phyloP scores from a whole-genome alignment of 352 stramenopile genomes.

The Globisporangium acanthophoron region DNA sequence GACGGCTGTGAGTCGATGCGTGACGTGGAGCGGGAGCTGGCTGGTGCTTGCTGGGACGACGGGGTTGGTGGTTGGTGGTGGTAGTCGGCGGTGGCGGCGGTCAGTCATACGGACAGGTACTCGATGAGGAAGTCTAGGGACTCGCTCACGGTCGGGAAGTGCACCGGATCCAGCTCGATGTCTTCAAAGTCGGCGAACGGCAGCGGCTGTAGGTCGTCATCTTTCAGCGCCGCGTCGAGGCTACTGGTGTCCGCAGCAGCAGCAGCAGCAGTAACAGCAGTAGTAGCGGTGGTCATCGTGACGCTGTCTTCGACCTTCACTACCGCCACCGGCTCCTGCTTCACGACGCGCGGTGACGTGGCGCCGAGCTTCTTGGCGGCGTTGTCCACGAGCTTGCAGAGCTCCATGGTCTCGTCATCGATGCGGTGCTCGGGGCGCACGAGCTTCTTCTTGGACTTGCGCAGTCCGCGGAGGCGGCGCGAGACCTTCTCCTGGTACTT shows the following conservation, averaged over 20 bases:
- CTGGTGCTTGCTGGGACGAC: background rate
- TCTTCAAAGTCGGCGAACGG: slow-evolving; percentile 44
- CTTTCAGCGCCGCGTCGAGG: slow-evolving; percentile 21
- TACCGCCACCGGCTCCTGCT: slow-evolving; percentile 2
- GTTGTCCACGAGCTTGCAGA: slow-evolving; percentile 51
- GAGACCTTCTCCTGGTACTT: slow-evolving; percentile 79
- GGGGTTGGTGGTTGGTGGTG: background rate
- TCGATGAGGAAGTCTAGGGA: slow-evolving; percentile 65
- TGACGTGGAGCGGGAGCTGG: background rate
- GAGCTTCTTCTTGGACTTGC: slow-evolving; percentile 70
- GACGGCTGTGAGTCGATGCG: background rate
- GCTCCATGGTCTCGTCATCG: slow-evolving; percentile 53
- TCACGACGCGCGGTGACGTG: slow-evolving; percentile 12
- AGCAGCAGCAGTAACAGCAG: background rate
- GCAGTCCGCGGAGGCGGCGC: slow-evolving; percentile 50
- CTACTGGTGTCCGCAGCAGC: background rate
- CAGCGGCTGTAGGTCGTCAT: slow-evolving; percentile 32
- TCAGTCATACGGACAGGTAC: slow-evolving; percentile 35
- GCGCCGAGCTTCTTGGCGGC: slow-evolving; percentile 36
- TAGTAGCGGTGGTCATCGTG: background rate
- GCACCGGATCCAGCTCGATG: slow-evolving; percentile 36
- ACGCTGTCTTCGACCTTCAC: background rate
- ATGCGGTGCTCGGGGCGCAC: slow-evolving; percentile 51
- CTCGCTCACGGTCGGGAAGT: slow-evolving; percentile 53
- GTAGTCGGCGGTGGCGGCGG: background rate